Evolutionary conservation across 805 yeast genomes (phyloP).

Genomic region (Suhomyces kilbournensis): DNA sequence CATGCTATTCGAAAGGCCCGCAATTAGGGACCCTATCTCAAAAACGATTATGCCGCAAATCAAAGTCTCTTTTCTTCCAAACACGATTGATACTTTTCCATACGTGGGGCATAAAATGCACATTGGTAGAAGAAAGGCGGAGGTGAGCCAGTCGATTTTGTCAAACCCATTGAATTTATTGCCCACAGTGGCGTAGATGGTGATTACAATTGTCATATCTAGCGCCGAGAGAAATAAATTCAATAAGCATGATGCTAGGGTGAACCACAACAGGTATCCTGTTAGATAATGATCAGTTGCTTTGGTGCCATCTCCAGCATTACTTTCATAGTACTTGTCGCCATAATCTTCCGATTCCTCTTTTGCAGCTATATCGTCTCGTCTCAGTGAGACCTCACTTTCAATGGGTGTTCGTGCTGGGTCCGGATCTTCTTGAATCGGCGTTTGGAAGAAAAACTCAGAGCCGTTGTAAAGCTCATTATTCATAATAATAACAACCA

Average conservation of each 20-base stretch:
- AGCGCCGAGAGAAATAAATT: slow-evolving; percentile 43
- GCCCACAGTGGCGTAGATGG: slow-evolving; percentile 48
- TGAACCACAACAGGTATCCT: slow-evolving; percentile 22
- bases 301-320: slow-evolving; percentile 40
- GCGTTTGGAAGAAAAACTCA: neutral
- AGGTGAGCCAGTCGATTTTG: slow-evolving; percentile 54
- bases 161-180: slow-evolving; percentile 46
- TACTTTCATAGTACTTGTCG: slow-evolving; percentile 27
- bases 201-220: slow-evolving; percentile 55
- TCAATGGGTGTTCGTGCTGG: neutral
- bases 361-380: neutral
- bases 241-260: slow-evolving; percentile 24
- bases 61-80: slow-evolving; percentile 53
- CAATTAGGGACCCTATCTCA: slow-evolving; percentile 58
- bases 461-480: neutral
- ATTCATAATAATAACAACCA: neutral
- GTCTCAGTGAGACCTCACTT: neutral
- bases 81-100: slow-evolving; percentile 52
- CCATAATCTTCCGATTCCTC: neutral
- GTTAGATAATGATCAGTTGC: slow-evolving; percentile 31
- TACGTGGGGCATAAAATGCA: slow-evolving; percentile 52
- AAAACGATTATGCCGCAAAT: slow-evolving; percentile 49
- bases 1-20: slow-evolving; percentile 54
- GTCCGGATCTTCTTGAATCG: neutral
- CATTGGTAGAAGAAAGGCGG: slow-evolving; percentile 53